Conservation (phyloP, 257 asterid species). For the Scutellaria barbata region DNA sequence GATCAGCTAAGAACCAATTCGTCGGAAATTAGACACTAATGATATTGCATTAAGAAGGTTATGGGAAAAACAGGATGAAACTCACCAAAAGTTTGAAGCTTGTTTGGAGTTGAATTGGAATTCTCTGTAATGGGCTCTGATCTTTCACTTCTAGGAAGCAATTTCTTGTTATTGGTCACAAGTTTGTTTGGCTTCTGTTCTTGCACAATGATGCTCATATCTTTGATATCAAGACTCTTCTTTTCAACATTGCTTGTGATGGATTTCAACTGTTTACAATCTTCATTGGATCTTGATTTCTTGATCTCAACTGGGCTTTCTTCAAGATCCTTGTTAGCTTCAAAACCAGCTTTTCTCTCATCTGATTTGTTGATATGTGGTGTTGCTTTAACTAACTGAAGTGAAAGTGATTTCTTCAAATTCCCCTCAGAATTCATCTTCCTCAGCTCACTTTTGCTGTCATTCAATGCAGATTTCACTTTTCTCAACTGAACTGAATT, state of each 20-base stretch:
- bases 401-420: conserved; percentile 25
- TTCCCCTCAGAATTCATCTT: conserved; percentile 44
- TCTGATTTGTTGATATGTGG: conserved; percentile 23
- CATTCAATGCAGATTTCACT: conserved; percentile 39
- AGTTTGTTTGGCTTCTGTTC: conserved; percentile 45
- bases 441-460: conserved; percentile 26
- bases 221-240: conserved; percentile 48
- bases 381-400: conserved; percentile 41
- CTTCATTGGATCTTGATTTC: conserved; percentile 49
- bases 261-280: conserved; percentile 40
- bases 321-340: conserved; percentile 25
- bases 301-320: conserved; percentile 28
- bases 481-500: conserved; percentile 40
- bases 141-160: conserved; percentile 42
- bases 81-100: conserved; percentile 71
- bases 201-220: conserved; percentile 31
- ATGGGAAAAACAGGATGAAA: conserved; percentile 5
- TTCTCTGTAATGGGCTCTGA: conserved; percentile 49
- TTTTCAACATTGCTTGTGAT: conserved; percentile 46
- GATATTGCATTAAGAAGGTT: not conserved
- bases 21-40: not conserved
- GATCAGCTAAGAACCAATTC: conserved; percentile 52
- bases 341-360: conserved; percentile 12
- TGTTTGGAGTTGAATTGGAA: conserved; percentile 48
- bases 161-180: conserved; percentile 46